phyloP scores from a whole-genome alignment of 176 grass and related monocot genomes.

The Zizania latifolia region DNA sequence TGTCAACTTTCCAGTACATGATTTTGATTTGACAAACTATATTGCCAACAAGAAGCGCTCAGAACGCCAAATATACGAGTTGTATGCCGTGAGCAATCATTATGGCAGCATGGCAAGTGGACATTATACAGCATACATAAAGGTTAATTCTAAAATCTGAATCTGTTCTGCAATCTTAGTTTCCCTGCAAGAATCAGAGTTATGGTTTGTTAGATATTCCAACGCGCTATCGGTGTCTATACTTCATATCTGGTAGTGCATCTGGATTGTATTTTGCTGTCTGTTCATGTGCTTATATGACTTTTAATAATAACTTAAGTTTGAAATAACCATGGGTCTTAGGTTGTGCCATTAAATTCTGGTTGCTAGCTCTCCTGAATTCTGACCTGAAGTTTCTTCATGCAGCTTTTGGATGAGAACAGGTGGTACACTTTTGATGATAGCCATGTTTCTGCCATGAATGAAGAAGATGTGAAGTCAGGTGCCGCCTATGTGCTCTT shows the following conservation, averaged over 20 bases:
- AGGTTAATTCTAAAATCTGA: slow-evolving; percentile 44
- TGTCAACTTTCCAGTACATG: slow-evolving; percentile 94
- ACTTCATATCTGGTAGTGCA: background rate
- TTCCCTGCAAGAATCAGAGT: background rate
- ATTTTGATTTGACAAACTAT: slow-evolving; percentile 95
- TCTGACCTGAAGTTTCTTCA: slow-evolving; percentile 30
- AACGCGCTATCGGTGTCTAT: background rate
- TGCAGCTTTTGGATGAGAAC: slow-evolving; percentile 85
- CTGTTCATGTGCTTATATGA: background rate
- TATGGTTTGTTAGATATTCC: background rate
- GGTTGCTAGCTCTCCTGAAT: background rate
- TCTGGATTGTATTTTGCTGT: background rate
- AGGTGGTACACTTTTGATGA: slow-evolving; percentile 98
- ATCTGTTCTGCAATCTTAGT: background rate
- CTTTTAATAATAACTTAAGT: background rate
- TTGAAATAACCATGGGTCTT: background rate
- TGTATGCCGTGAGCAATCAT: slow-evolving; percentile 96
- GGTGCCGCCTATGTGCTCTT: slow-evolving; percentile 97
- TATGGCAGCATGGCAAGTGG: slow-evolving; percentile 97
- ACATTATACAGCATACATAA: slow-evolving; percentile 96
- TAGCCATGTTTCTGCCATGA: slow-evolving; percentile 79
- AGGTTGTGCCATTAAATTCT: slow-evolving; percentile 2
- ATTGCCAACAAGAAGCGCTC: slow-evolving; percentile 79
- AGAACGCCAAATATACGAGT: slow-evolving; percentile 61
- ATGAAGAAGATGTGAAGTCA: slow-evolving; percentile 89